Evolutionary conservation across 805 yeast species (phyloP), one percentile per base, ranked within the genome.

Genomic region (Zygotorulaspora florentina): DNA sequence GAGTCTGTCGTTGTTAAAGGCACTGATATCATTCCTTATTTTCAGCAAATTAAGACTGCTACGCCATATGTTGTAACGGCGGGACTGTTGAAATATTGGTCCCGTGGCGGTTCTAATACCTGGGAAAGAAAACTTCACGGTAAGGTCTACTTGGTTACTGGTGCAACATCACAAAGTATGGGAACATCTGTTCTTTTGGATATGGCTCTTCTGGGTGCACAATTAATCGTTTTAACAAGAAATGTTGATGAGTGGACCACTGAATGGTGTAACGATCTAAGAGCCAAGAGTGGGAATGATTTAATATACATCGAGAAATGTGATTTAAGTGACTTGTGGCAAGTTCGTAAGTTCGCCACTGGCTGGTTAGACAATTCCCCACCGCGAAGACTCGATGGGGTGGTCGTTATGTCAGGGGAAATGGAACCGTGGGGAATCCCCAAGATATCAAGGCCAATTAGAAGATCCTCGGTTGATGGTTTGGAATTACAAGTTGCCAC

Each of bases 41-140:
- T 84, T 81, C 67, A 70, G 2, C 67, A 75, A 42, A 64, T 87
- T 44, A 79, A 76, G 52, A 56, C 58, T 6, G 80, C 76, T 52
- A 83, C 75, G 0, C 95, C 96, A 0, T 68, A 73, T 2, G 58
- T 77, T 0, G 67, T 73, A 0, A 66, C 66, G 0, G 58, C 76
- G 0, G 75, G 69, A 0, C 74, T 75, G 1, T 42, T 80, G 35
- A 91, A 91, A 62, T 79, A 78, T 62, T 87, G 85, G 68, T 81
- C 85, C 57, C 77, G 83, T 29, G 99, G 99, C 9, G 65, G 86
- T 1, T 54, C 76, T 16, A 93, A 91, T 66, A 85, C 89, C 0
- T 91, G 96, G 96, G 96, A 87, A 50, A 74, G 97, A 48, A 90
- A 89, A 53, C 67, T 91, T 62, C 96, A 93, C 61, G 97, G 98